Evolutionary conservation across 805 yeast genomes (phyloP).

Genomic region (Suhomyces tanzawaensis): DNA sequence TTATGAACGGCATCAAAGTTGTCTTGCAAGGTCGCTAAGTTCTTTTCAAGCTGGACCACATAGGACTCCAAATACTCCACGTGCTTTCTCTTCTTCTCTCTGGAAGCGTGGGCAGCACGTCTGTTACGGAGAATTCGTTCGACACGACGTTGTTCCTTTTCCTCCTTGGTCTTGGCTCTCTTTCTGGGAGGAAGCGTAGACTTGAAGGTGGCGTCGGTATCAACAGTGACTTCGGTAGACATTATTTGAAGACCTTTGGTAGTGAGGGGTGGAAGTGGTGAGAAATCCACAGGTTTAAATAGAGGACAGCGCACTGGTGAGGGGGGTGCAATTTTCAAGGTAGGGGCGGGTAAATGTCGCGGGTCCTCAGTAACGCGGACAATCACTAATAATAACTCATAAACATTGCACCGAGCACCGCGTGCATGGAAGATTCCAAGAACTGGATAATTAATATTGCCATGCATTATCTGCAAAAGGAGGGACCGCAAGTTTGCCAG

Average conservation of each 20-base stretch:
- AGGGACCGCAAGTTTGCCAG: background rate
- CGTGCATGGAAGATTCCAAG: background rate
- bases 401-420: too few species aligned
- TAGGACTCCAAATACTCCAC: constrained; percentile 78
- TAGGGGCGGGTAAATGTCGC: too few species aligned
- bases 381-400: too few species aligned
- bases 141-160: constrained; percentile 92
- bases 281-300: too few species aligned
- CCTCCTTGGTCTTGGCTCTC: constrained; percentile 94
- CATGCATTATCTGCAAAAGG: background rate
- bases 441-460: background rate
- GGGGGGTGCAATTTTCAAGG: too few species aligned
- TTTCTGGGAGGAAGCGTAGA: constrained; percentile 84
- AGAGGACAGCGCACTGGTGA: too few species aligned
- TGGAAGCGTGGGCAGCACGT: constrained; percentile 95
- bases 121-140: constrained; percentile 92
- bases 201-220: constrained; percentile 19
- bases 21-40: constrained; percentile 22
- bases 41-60: constrained; percentile 43
- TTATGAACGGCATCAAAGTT: constrained; percentile 22
- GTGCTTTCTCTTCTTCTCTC: constrained; percentile 93
- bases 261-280: too few species aligned
- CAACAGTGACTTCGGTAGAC: constrained; percentile 3
- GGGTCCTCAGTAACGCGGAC: background rate
- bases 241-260: too few species aligned